Evolutionary conservation across 2,329 filamentous ascomycete species (phyloP), one percentile per base, ranked within the genome.

Genomic region (Fusarium nodosum): DNA sequence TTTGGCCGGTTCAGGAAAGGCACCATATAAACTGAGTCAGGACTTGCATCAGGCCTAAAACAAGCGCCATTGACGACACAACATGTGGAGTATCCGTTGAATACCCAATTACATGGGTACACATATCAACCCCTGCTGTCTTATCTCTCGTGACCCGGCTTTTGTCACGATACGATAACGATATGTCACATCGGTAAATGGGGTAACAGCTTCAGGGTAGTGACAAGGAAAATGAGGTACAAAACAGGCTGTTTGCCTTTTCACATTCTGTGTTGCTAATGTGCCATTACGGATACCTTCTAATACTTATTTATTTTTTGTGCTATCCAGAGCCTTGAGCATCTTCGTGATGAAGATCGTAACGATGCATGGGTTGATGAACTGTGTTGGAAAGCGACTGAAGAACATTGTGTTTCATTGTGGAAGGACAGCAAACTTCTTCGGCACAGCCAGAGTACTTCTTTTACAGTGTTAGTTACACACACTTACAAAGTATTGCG

Each of bases 401-500:
- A 15, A 30, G 10, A 8, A 30, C 28, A 30, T 1, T 1, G 10
- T 11, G 10, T 30, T 11, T 30, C 10, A 3, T 4, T 11, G 3
- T 30, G 2, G 9, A 11, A 11, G 10, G 2, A 10, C 3, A 30
- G 28, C 28, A 30, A 30, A 30, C 10, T 30, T 4, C 28, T 11
- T 11, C 9, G 10, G 26, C 26, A 10, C 26, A 28, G 9, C 7
- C 9, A 8, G 16, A 9, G 9, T n/a, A 36, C 9, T 38, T 38
- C 5, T n/a, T 1, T 12, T n/a, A 6, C 6, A 1, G 10, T 6
- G 34, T 10, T 3, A 6, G n/a, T 9, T 5, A 38, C 9, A 38
- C 34, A 11, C 5, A 38, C 5, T 4, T 11, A 3, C 18, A 1
- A n/a, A 10, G 34, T 38, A n/a, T 18, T 36, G 5, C 5, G 34